Percentiles rank a stretch among this genome's conserved stretches.
Conservation (phyloP, 148 eudicot genomes). For the Rhododendron ferrugineum region DNA sequence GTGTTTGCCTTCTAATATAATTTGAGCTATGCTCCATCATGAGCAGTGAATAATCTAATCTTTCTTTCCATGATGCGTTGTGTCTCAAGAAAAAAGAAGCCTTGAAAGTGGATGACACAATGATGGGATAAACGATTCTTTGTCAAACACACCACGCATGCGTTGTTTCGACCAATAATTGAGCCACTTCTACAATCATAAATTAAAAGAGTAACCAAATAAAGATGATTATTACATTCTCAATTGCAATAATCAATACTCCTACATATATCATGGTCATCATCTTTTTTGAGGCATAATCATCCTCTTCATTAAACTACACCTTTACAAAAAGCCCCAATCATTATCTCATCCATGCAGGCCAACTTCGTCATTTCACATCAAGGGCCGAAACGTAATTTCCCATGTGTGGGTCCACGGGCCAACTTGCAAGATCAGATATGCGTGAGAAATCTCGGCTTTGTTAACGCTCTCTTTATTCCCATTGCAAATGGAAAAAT, state of each 20-base stretch:
- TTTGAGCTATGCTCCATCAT: background rate
- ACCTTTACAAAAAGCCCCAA: background rate
- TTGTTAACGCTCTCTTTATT: too few species aligned
- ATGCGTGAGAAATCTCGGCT: too few species aligned
- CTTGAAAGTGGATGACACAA: background rate
- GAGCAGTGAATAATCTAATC: background rate
- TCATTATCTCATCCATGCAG: background rate
- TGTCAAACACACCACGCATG: slow-evolving; percentile 15
- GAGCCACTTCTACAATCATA: slow-evolving; percentile 7
- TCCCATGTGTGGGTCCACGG: background rate
- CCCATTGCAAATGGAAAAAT: too few species aligned
- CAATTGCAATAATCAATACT: background rate
- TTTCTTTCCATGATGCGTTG: background rate
- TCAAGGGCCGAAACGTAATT: background rate
- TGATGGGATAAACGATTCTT: background rate
- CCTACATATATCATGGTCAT: background rate
- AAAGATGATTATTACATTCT: background rate
- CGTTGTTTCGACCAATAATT: slow-evolving; percentile 15
- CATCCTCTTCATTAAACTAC: background rate
- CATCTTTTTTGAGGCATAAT: background rate
- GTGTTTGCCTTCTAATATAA: too few species aligned
- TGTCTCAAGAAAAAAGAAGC: background rate
- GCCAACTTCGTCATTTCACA: background rate
- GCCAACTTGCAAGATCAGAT: background rate
- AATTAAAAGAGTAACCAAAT: background rate